Base-by-base conservation (phyloP, 2,329 filamentous ascomycete genomes). In the Emmonsiellopsis sp. region DNA sequence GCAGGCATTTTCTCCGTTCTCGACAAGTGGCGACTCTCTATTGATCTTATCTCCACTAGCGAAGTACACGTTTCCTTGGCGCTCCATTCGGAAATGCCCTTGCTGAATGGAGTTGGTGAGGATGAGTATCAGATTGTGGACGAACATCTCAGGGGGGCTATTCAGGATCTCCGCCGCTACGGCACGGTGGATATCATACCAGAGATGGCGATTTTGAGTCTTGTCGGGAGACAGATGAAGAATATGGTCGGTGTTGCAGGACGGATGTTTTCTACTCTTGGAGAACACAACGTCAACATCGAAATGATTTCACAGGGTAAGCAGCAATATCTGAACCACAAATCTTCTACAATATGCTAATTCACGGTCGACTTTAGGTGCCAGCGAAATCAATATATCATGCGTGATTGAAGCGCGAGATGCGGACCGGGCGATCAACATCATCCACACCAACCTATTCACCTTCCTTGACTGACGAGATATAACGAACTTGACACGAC, bases 291-390 rank as follows among this genome's bases (percentile, higher is more conserved):
- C 63, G 85, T 98, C 66, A 98, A 98, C 69, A 89, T 98, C 62
- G 93, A 98, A 74, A 98, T 98, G 93, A 98, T 98, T 61, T 95
- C 89, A 26, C 93, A 98, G 75, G 93, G 93, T 92, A 78, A 65
- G 77, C 61, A 34, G 51, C 52, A 9, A 16, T 8, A 5, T 38
- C 37, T 7, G 16, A 16, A 32, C 15, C 37, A 32, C 44, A 58
- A 55, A 50, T 20, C 43, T 16, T 1, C 16, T 16, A 61, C 41
- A 13, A 35, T 7, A 41, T 55, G 50, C 54, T 64, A 50, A 61
- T n/a, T 51, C 30, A 47, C 20, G 20, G 5, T 26, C 20, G 61
- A 26, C 32, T 57, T 40, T 61, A 95, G 90, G 91, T 64, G 93
- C 93, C 30, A 96, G 91, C 68, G 93, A 98, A 76, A 98, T 98